Percentiles rank a stretch among this genome's conserved stretches.
Evolutionary conservation across 2,329 filamentous ascomycete genomes (phyloP).

Genomic region (Tolypocladium endophyticum): DNA sequence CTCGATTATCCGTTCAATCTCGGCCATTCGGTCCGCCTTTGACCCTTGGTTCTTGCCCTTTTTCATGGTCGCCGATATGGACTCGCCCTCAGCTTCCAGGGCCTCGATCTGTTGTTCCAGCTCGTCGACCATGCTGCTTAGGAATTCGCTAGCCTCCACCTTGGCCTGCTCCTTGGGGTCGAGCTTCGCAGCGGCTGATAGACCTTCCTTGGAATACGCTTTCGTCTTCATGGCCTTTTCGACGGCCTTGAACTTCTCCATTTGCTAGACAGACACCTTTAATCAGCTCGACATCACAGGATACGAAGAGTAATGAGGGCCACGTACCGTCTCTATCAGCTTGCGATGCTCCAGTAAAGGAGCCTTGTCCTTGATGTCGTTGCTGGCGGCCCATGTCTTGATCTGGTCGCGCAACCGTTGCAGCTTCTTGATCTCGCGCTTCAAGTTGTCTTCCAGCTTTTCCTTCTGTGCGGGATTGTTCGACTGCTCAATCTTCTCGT

Average conservation of each 20-base stretch:
- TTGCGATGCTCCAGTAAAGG: slow-evolving; percentile 88
- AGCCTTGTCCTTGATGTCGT: slow-evolving; percentile 99
- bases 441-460: slow-evolving; percentile 94
- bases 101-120: slow-evolving; percentile 89
- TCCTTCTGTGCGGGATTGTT: slow-evolving; percentile 93
- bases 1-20: slow-evolving; percentile 76
- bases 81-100: slow-evolving; percentile 81
- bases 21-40: slow-evolving; percentile 79
- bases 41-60: slow-evolving; percentile 81
- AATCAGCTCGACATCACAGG: background rate
- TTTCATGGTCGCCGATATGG: slow-evolving; percentile 80
- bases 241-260: slow-evolving; percentile 99
- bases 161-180: slow-evolving; percentile 98
- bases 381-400: slow-evolving; percentile 97
- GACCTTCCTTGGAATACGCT: slow-evolving; percentile 94
- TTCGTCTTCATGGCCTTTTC: slow-evolving; percentile 99
- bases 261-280: slow-evolving; percentile 51
- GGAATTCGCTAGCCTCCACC: slow-evolving; percentile 75
- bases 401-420: slow-evolving; percentile 96
- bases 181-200: slow-evolving; percentile 82
- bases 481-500: slow-evolving; percentile 93
- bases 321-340: slow-evolving; percentile 87
- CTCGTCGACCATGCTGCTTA: slow-evolving; percentile 80
- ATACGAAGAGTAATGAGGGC: slow-evolving; percentile 1
- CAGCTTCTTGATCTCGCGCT: slow-evolving; percentile 99